Evolutionary conservation across 164 flowering plant species (phyloP), one percentile per base, ranked within the genome.

Genomic region (Brasenia schreberi): DNA sequence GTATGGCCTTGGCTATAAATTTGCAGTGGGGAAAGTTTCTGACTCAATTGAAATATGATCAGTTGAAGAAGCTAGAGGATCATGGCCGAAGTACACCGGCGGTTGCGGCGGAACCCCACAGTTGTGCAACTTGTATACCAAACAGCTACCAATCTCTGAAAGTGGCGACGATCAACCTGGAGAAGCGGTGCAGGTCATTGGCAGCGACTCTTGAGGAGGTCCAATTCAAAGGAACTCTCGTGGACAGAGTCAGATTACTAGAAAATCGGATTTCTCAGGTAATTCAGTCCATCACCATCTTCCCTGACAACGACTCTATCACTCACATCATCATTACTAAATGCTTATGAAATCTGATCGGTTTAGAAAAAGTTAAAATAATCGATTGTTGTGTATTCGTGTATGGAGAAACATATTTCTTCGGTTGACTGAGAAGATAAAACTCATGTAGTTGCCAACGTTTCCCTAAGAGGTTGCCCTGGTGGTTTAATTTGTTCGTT

Each of bases 11-110:
- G 17, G 10, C 42, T 12, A 10, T 39, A n/a, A 23, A 17, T 39
- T 19, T 10, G 42, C 44, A 64, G 18, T 14, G 43, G 0, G 23
- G 43, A 18, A 33, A 44, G 17, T 39, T 43, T 27, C 12, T 65
- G 43, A 43, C n/a, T 14, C 67, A 18, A 12, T 12, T 18, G 18
- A 19, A 17, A 19, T 17, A 5, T 64, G 6, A 17, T 4, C 70
- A 68, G 70, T 65, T 68, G 65, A 68, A 68, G 59, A 42, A 63
- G 61, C 10, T 68, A 14, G 70, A 68, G 61, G 70, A 68, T 6
- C 44, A 68, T 23, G 60, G 62, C 11, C 7, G 65, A 14, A 16
- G 43, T 4, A 27, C 60, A 12, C 10, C 56, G 14, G 10, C 56
- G 61, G 27, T 5, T 43, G 65, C 65, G 45, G 62, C 18, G 18